Evolutionary conservation across 2,329 filamentous ascomycete genomes (phyloP), one percentile per base, ranked within the genome.

Genomic region (Paracoccidioides lutzii): DNA sequence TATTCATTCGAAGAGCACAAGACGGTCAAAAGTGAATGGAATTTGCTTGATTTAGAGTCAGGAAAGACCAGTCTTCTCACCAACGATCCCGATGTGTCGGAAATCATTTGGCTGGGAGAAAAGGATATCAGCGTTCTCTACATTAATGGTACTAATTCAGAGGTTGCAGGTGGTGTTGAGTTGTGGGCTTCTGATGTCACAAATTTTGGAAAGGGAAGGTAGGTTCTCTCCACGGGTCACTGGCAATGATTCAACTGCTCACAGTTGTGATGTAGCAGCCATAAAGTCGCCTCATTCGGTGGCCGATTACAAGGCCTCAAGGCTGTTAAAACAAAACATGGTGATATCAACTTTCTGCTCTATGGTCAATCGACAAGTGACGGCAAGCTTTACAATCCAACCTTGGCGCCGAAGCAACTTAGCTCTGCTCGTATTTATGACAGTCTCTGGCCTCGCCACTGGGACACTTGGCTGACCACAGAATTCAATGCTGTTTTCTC

Each of bases 1-100:
- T 95, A 95, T 69, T 90, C 83, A 4, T 95, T 95, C 69, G 77
- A 85, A 42, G 78, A 81, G 0, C 88, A 94, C 66, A 76, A 77
- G 49, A 85, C 84, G 66, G 57, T 43, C 33, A 80, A 78, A 4
- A 68, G 66, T 6, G 66, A 78, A 75, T 58, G 84, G 90, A 72
- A 83, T 86, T 61, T 91, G 32, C 73, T 95, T 43, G 82, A 91
- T 62, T 76, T 90, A 57, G 73, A 78, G 48, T 81, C 79, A 6
- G 84, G 85, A 38, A 77, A 84, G 52, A 84, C 84, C 3, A 80
- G 76, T 3, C 70, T 83, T 10, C 74, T 95, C 9, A 84, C 81
- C 49, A 79, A 85, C 53, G 81, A 87, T 59, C 66, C 77, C 30
- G 76, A 78, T 55, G 82, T 83, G 53, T 82, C 79, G 55, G 87